These are phyloP conservation scores for Thermochaetoides dissita DNA, from an alignment of 2,329 filamentous ascomycete species.

Conservation along the genomic window DNA sequence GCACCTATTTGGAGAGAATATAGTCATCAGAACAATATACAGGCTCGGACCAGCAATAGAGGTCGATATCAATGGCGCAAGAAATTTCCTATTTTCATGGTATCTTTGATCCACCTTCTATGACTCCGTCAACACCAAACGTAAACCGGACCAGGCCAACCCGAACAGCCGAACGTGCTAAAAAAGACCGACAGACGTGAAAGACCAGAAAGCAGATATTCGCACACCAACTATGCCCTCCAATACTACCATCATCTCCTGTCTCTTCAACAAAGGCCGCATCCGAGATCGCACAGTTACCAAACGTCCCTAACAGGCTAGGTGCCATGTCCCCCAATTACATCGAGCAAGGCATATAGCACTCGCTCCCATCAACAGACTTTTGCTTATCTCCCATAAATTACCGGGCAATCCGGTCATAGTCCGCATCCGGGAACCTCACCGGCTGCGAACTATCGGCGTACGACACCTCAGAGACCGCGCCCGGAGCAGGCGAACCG, in stretches of 20 bases:
- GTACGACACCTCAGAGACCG: constrained; percentile 30
- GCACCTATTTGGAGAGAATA: background rate
- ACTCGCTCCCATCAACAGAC: constrained; percentile 18
- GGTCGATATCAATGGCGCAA: background rate
- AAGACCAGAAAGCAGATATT: too few relatives aligned
- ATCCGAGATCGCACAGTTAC: too few relatives aligned
- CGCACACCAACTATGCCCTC: too few relatives aligned
- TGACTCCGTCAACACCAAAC: constrained; percentile 16
- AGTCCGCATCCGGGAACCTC: constrained; percentile 44
- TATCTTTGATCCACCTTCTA: constrained; percentile 15
- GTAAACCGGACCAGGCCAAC: constrained; percentile 2
- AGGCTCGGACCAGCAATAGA: background rate
- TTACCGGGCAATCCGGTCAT: constrained; percentile 30
- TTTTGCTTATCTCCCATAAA: too few relatives aligned
- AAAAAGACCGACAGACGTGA: too few relatives aligned
- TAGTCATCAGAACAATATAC: background rate
- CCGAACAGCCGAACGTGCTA: too few relatives aligned
- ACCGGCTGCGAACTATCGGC: constrained; percentile 30
- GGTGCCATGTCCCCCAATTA: too few relatives aligned
- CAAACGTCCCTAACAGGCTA: too few relatives aligned
- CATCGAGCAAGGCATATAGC: background rate
- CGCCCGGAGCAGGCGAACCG: constrained; percentile 23
- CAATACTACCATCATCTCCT: too few relatives aligned
- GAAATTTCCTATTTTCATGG: constrained; percentile 12
- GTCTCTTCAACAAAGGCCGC: too few relatives aligned